Conservation (phyloP, 495 filamentous ascomycete species). For the Aspergillus indologenus region DNA sequence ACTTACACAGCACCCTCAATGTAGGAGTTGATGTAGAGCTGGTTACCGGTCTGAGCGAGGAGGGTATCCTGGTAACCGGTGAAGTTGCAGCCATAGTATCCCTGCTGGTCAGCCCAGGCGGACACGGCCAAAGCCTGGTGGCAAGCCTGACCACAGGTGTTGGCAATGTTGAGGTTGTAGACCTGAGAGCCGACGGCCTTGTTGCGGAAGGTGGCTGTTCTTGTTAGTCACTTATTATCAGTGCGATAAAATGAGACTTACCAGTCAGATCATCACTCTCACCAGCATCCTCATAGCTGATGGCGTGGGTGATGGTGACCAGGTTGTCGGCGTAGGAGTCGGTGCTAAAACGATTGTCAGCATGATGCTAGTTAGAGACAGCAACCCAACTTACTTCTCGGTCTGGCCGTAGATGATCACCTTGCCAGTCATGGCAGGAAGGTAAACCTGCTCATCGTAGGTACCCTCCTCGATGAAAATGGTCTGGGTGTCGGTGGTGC, state of each 20-base stretch:
- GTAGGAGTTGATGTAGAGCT: slow-evolving; percentile 53
- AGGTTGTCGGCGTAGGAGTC: slow-evolving; percentile 50
- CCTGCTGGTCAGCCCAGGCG: slow-evolving; percentile 49
- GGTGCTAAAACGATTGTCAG: slow-evolving; percentile 22
- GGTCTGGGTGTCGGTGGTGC: slow-evolving; percentile 46
- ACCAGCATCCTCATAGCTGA: neutral
- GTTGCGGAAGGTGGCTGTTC: slow-evolving; percentile 52
- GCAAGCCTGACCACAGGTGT: slow-evolving; percentile 50
- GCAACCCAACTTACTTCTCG: slow-evolving; percentile 34
- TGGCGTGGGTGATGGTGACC: slow-evolving; percentile 2
- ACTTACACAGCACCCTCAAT: slow-evolving; percentile 54
- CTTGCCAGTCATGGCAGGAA: slow-evolving; percentile 43
- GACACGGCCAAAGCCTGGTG: slow-evolving; percentile 59
- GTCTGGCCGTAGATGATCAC: slow-evolving; percentile 63
- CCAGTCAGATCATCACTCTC: slow-evolving; percentile 6
- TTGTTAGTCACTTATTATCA: slow-evolving; percentile 23
- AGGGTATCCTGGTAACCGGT: slow-evolving; percentile 61
- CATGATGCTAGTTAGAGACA: neutral
- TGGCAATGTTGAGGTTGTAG: slow-evolving; percentile 63
- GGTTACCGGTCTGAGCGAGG: slow-evolving; percentile 54
- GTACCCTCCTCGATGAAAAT: slow-evolving; percentile 62
- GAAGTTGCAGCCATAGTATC: slow-evolving; percentile 57
- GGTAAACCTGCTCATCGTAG: slow-evolving; percentile 58
- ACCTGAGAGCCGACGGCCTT: slow-evolving; percentile 48
- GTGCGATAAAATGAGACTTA: slow-evolving; percentile 12